Evolutionary conservation across 768 basidiomycete species (phyloP), one percentile per base, ranked within the genome.

Genomic region (Hydnum rufescens): DNA sequence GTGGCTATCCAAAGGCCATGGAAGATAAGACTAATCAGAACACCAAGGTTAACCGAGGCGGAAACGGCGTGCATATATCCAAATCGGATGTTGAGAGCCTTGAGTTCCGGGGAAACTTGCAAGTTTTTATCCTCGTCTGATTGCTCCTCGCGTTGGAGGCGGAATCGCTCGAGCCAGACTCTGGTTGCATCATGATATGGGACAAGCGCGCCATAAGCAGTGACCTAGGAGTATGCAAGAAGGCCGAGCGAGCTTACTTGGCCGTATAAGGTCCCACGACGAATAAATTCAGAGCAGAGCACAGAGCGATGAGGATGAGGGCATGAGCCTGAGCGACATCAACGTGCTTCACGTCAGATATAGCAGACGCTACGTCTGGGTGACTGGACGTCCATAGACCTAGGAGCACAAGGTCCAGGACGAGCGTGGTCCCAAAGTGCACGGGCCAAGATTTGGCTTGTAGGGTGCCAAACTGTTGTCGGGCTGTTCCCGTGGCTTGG

Each of bases 361-460:
- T 61, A 54, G 77, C 67, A 2, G 66, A 62, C 46, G 74, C 54
- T 51, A 80, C 76, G 50, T 71, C 67, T 18, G 73, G 76, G 63
- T 77, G 80, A 53, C 69, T 71, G 57, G 64, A 67, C 42, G 70
- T 68, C 81, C 76, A 83, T 51, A 71, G 64, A 2, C 67, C 69
- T 44, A 83, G 63, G 34, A 88, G 69, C 22, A 65, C 64, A 0
- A 73, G 66, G 26, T 78, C 72, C 31, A 80, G 64, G 23, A 64
- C 58, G 32, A 81, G 72, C 8, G 77, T 78, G 39, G 74, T 61
- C 18, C 71, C 61, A 59, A 88, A 88, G 65, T 82, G 87, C 56
- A 81, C 63, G 1, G 85, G 82, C 65, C 83, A 83, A 0, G 72
- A 75, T 59, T 72, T 74, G 60, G 82, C 76, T 60, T 88, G 85